Evolutionary conservation across 257 asterid species (phyloP), one percentile per base, ranked within the genome.

Genomic region (Pogostemon cablin): DNA sequence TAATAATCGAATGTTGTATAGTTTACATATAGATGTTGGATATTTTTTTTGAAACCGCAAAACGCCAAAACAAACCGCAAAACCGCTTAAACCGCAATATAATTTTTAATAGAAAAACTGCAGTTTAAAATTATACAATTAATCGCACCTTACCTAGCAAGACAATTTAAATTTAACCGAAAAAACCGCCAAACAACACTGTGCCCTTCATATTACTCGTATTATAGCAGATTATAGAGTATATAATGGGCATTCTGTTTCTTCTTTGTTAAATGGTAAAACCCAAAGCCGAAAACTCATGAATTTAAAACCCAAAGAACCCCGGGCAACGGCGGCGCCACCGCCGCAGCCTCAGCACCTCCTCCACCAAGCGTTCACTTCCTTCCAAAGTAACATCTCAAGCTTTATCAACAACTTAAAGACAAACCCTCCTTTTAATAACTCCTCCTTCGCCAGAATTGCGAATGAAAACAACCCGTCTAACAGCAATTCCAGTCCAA

Each of bases 331-430:
- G 65, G 76, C 75, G 72, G 75, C 80, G 37, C 68, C 79, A 41
- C 65, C 81, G 0, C 52, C 79, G 46, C 75, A 84, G n/a, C 85
- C 95, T 46, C 81, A 74, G 48, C 77, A 63, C 9, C 76, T 76
- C 46, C 82, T 93, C 71, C 87, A 86, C 15, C 83, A 81, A 49
- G 87, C 92, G 44, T 43, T 90, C 72, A 77, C 85, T 47, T 80
- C 95, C 37, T 72, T 93, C 40, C 98, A 86, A 78, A 78, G 80
- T 73, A 84, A 88, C 67, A 49, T 86, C 85, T 78, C 88, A 64
- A 84, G 68, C 72, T 81, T 93, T 76, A 55, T 85, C 65, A 74
- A 80, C 64, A 77, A 86, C 75, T 55, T 80, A 59, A 75, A 76
- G 52, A 7, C 61, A 48, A 68, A 55, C 54, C 60, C 78, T 48